A percentile compares a stretch with the other conserved stretches of the same genome.
phyloP scores from a whole-genome alignment of 441 rosid species.

The Macaranga tanarius region DNA sequence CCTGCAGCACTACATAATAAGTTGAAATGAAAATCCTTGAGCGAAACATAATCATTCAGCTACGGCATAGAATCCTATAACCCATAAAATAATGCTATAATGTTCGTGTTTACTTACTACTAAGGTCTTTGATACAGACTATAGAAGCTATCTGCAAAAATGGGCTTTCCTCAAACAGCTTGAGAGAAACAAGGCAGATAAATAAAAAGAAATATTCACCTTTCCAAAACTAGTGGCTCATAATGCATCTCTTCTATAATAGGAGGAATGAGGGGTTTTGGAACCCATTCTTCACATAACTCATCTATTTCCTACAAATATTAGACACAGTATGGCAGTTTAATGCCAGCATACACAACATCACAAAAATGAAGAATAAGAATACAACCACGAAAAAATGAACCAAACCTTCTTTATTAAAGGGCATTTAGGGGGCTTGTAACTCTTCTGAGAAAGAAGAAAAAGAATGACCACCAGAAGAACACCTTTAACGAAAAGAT shows the following conservation, averaged over 20 bases:
- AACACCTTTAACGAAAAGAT: slow-evolving; percentile 70
- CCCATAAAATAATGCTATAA: background rate
- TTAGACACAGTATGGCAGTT: slow-evolving; percentile 20
- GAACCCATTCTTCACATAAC: slow-evolving; percentile 87
- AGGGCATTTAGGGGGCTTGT: slow-evolving; percentile 90
- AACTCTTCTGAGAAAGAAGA: slow-evolving; percentile 79
- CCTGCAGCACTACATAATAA: slow-evolving; percentile 76
- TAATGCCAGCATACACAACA: slow-evolving; percentile 1
- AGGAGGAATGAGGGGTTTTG: slow-evolving; percentile 79
- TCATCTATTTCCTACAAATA: slow-evolving; percentile 82
- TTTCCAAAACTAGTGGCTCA: slow-evolving; percentile 71
- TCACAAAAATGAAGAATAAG: background rate
- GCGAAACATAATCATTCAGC: background rate
- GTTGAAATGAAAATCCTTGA: slow-evolving; percentile 22
- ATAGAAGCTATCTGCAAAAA: background rate
- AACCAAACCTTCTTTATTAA: slow-evolving; percentile 66
- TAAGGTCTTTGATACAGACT: background rate
- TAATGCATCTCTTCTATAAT: slow-evolving; percentile 56
- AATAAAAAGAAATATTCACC: slow-evolving; percentile 49
- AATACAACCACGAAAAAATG: background rate
- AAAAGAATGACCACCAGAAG: slow-evolving; percentile 74
- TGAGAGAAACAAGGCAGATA: background rate
- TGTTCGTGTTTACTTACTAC: background rate
- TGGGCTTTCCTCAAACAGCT: too few relatives aligned
- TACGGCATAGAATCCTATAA: background rate